Evolutionary conservation across 1,139 yeast genomes (phyloP), one percentile per base, ranked within the genome.

Genomic region (Hyphopichia wangnamkhiaoensis): DNA sequence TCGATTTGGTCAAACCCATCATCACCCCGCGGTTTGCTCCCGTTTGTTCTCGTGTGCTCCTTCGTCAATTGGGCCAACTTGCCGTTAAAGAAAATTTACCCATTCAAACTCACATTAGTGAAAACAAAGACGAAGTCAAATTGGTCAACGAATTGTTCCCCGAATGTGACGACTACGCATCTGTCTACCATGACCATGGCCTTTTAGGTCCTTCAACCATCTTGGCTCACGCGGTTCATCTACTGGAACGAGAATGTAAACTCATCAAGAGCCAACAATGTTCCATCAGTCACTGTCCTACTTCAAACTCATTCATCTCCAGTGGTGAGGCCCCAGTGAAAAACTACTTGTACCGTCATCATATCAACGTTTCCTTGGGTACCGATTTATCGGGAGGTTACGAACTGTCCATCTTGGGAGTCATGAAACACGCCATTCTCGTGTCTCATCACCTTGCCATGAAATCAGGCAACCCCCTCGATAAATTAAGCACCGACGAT

Each of bases 1-100:
- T n/a, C n/a, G n/a, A n/a, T n/a, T 71, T 87, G 34, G 62, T 70
- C n/a, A 67, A 73, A 35, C 95, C 98, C 0, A 81, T 91, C 19
- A 54, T 93, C 5, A 93, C 98, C 0, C 98, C 98, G 4, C 68
- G 98, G 44, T 93, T 93, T 68, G 98, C 98, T 0, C 96, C 96
- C 1, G 80, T 89, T 15, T 93, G 98, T 56, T 71, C 90, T 1
- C 65, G 76, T 24, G 73, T 76, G 37, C 65, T 89, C 37, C 65
- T 93, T 65, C 56, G 56, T 16, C 73, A 79, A 69, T 70, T 91
- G 44, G 95, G 95, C 2, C 59, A 71, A 4, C 59, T 85, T 36
- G 75, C 93, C 19, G 50, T 53, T 17, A 49, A 60, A 41, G 60
- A 45, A 56, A 59, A 76, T 21, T 65, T 87, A 36, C 94, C 90